Base-by-base conservation (phyloP, 768 basidiomycete genomes). In the Lenzites betulinus region DNA sequence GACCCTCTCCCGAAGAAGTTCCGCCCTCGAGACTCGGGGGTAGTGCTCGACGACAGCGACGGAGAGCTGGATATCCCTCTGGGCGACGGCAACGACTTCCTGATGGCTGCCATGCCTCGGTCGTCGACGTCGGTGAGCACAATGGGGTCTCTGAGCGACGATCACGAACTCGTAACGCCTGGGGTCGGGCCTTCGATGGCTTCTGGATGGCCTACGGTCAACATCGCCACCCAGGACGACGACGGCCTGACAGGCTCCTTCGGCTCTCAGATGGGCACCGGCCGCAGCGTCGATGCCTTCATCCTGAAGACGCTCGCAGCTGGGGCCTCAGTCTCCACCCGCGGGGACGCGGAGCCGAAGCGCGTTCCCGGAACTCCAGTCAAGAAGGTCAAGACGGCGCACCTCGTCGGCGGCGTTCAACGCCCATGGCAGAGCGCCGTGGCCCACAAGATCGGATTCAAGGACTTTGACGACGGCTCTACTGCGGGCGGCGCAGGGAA, bases 351-450 rank as follows among this genome's bases (percentile, higher is more conserved):
- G 23, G 64, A 71, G 74, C 75, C 70, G 18, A 92, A 90, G 78
- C 86, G 79, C 57, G 83, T 84, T 7, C 91, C 91, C 1, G 90
- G 88, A 0, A 93, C 91, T 15, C 91, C 91, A 1, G 88, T 91
- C n/a, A 93, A 93, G 79, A 85, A 80, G 68, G 71, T 79, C 58
- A 87, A 87, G 73, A 85, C 83, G 22, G 79, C 81, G 41, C 78
- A 83, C 67, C 74, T 87, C 60, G 39, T 69, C 38, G 66, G 64
- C 23, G 67, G 63, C n/a, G 62, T 60, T 12, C 81, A 84, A 51
- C 78, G 90, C 11, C 89, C 87, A 4, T 92, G 90, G 90, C 90
- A 91, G 71, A 92, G 90, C 68, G 90, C 90, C 3, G 82, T 92
- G 20, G 81, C 90, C 15, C 73, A 80, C 64, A 90, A 88, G 71